Base-by-base conservation (phyloP, 2,329 filamentous ascomycete genomes). In the Laburnicola sp. region DNA sequence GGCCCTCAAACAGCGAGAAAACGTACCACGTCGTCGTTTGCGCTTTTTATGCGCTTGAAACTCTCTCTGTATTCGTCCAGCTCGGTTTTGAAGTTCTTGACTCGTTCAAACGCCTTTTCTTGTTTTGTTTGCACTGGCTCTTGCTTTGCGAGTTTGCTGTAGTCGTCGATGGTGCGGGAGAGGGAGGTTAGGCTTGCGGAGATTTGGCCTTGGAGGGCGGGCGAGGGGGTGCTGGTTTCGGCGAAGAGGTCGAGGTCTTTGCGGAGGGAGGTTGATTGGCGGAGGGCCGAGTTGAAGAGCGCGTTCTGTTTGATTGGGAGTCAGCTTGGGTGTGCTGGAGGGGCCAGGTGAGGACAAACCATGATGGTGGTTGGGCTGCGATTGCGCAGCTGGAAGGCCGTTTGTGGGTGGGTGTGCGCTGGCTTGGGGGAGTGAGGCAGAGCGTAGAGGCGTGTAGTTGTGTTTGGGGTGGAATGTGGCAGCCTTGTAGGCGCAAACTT, bases 41-140 rank as follows among this genome's bases (percentile, higher is more conserved):
- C 84, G 54, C 84, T 81, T 70, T 92, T 94, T 44, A 97, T 76
- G 31, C 82, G 80, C 59, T 92, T 89, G 62, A 97, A 87, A 62
- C 89, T 86, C 22, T 83, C 75, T 31, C 91, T 83, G 71, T 91
- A 96, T 48, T 92, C 89, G 44, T 86, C 76, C 2, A 97, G 82
- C 68, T 97, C 93, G 37, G 81, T 74, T 51, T 90, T 86, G 75
- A 99, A 99, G 64, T 86, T 90, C 73, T 89, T 88, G 51, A 96
- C 81, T 38, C 94, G 85, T 69, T 95, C 91, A 58, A 85, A 80
- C 1, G 93, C 94, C 69, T 97, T 96, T 53, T 94, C 87, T 63
- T 96, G 89, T 75, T 97, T 99, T 53, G 89, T 87, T 3, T 88
- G 83, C 50, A 96, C 92, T 28, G 96, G 84, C 74, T 99, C 94